Evolutionary conservation across 2,329 filamentous ascomycete genomes (phyloP), one percentile per base, ranked within the genome.

Genomic region (Aspergillus pseudonomiae): DNA sequence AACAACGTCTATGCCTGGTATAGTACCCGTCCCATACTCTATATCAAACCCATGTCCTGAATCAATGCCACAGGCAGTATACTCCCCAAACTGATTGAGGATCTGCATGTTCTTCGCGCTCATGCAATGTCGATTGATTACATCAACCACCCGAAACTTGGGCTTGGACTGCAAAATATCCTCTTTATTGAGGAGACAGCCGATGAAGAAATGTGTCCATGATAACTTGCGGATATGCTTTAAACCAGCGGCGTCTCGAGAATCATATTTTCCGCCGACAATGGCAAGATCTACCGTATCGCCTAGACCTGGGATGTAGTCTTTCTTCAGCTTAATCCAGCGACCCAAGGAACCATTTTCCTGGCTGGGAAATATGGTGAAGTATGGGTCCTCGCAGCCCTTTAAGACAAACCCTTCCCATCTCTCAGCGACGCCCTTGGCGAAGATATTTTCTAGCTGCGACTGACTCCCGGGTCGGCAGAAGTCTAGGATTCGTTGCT

Each of bases 301-400:
- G 0, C 93, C 92, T 73, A 94, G 87, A 3, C 88, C 88, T 30
- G 85, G 83, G 43, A 96, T 86, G 70, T 96, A 96, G 71, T 95
- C 92, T 71, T 93, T 93, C 77, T 97, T 97, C 48, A 97, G 77
- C 77, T 97, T 97, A 71, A 97, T 91, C 74, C 88, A 90, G 81
- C 34, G 82, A 66, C 69, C 78, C 68, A 69, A 53, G 67, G 70
- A 73, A 62, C 54, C 69, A 62, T 70, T 71, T 24, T 61, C 73
- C 52, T 68, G 52, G 71, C 71, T 34, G 65, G 73, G 67, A 84
- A 86, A 67, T 1, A 79, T 70, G 61, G 86, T 81, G 66, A 96
- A 91, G 73, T 96, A 97, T 0, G 93, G 88, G 28, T 91, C 87
- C 63, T 93, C 88, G 34, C 81, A 82, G 0, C 90, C 88, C 76